A percentile compares a stretch with the other conserved stretches of the same genome.
Conservation (phyloP, 805 yeast genomes). For the Saccharomyces paradoxus region DNA sequence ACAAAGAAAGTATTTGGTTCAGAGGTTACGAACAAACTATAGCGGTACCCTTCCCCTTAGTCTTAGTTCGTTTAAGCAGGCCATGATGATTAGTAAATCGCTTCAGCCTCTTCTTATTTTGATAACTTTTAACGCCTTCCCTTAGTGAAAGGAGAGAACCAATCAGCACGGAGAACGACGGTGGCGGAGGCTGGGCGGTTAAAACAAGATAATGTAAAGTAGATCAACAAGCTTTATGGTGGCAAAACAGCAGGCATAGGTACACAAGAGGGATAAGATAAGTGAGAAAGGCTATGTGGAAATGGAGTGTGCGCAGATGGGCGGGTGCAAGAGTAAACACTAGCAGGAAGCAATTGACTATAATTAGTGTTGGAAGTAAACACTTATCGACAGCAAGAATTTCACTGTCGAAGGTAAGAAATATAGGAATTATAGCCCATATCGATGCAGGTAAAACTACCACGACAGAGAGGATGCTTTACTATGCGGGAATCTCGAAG, state of each 20-base stretch:
- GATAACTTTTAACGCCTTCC: background rate
- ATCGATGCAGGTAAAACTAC: slow-evolving; percentile 99
- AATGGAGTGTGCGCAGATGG: background rate
- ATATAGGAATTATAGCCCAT: slow-evolving; percentile 96
- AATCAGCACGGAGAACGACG: background rate
- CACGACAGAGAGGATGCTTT: slow-evolving; percentile 93
- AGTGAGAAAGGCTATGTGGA: background rate
- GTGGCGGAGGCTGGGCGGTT: background rate
- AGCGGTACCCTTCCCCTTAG: background rate
- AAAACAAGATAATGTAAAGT: background rate
- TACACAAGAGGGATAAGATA: background rate
- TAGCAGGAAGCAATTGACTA: background rate
- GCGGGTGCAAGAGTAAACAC: background rate
- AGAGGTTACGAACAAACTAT: background rate
- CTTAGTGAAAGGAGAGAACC: background rate
- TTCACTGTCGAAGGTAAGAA: slow-evolving; percentile 41
- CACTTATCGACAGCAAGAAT: background rate
- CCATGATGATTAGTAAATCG: background rate
- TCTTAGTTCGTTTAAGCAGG: background rate
- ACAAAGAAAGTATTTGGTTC: background rate
- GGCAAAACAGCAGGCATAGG: background rate
- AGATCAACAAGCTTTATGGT: background rate
- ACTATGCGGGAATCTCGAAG: slow-evolving; percentile 69
- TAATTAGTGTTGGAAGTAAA: background rate
- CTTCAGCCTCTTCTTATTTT: background rate